Percentiles rank a stretch among this genome's conserved stretches.
phyloP scores from a whole-genome alignment of 2,329 filamentous ascomycete species.

The Aspergillus sp. region DNA sequence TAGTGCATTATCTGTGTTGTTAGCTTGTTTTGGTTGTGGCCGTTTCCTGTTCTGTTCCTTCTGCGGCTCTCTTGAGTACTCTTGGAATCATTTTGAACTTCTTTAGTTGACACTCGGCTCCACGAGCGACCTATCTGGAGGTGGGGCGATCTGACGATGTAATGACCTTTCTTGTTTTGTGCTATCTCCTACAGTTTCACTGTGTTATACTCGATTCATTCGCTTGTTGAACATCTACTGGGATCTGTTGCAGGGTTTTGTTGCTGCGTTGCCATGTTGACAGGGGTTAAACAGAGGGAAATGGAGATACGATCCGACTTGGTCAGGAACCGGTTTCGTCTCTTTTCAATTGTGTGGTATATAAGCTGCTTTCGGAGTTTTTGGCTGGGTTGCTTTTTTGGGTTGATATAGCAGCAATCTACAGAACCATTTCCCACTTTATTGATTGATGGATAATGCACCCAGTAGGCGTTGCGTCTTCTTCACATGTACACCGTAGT shows the following conservation, averaged over 20 bases:
- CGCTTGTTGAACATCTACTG: constrained; percentile 2
- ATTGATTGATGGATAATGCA: background rate
- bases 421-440: background rate
- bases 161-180: constrained; percentile 29
- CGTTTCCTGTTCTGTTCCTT: constrained; percentile 12
- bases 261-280: background rate
- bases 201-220: background rate
- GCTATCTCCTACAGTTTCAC: background rate
- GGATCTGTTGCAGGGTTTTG: constrained; percentile 3
- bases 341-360: constrained; percentile 3
- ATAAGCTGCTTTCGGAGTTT: constrained; percentile 6
- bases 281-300: background rate
- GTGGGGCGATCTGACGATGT: constrained; percentile 30
- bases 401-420: background rate
- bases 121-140: constrained; percentile 5
- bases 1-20: constrained; percentile 1
- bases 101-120: background rate
- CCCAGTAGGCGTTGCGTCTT: background rate
- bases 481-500: background rate
- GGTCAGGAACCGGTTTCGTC: background rate
- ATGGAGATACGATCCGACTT: background rate
- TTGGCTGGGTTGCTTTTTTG: background rate
- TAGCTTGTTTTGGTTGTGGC: background rate
- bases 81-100: constrained; percentile 7
- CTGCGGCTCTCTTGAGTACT: constrained; percentile 5